Evolutionary conservation across 495 filamentous ascomycete genomes (phyloP), one percentile per base, ranked within the genome.

Genomic region (Aspergillus leporis): DNA sequence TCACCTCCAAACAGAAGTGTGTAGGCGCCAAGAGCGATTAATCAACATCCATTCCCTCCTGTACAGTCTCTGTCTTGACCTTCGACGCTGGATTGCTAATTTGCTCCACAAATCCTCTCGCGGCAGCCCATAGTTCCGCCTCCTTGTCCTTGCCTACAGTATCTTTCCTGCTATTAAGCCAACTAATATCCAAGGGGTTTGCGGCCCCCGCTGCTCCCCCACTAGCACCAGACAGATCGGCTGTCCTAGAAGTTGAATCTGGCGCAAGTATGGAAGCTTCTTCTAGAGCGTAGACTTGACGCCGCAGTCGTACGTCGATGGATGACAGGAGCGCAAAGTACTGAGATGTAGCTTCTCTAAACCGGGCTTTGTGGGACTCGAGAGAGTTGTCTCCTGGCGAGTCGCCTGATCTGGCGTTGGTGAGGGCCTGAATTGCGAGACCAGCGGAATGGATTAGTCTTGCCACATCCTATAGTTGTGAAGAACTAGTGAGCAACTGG

Each of bases 131-230:
- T 52, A 94, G 66, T 74, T 94, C 90, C 13, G 81, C 81, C 68
- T 94, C 90, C 80, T 89, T 91, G 58, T 89, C 86, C 65, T 83
- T 86, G 43, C 86, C 89, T 16, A 93, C 86, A 31, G 85, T 86
- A 61, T 88, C 86, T 58, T 87, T 88, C 58, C 90, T 83, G 71
- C 88, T 89, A 65, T 97, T 97, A 66, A 97, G 74, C 84, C 86
- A 88, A 51, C 91, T 91, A 14, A 94, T 84, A 70, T 96, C 92
- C 47, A 93, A 73, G 18, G 73, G 71, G 50, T 75, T 73, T 16
- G 68, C 50, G 2, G 62, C 66, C 19, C 64, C 60, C 2, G 63
- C 56, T 5, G 58, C 61, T 4, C 60, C 64, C 31, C 62, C 64
- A 30, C 55, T 67, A 16, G 66, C 59, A 45, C 55, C 61, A 19